Percentiles rank a stretch among this genome's conserved stretches.
These are phyloP conservation scores for Plasmodium sp. DNA, from an alignment of 169 alveolate species.

Conservation along the genomic window DNA sequence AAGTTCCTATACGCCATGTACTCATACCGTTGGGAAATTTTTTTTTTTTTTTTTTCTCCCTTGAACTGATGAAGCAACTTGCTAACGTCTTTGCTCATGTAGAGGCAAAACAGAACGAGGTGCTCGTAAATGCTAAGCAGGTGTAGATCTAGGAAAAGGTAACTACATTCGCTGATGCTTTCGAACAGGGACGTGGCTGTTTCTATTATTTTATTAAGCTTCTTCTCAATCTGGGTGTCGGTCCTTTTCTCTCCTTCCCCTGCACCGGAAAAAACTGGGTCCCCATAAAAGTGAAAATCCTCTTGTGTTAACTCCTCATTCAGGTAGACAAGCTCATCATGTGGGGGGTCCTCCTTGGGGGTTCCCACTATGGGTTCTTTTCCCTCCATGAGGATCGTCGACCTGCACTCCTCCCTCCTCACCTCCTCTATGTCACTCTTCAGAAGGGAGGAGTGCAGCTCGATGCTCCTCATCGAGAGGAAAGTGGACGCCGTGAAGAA, in stretches of 20 bases:
- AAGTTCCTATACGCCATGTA: constrained; percentile 68
- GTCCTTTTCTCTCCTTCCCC: background rate
- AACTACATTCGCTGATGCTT: constrained; percentile 48
- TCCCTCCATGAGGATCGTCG: background rate
- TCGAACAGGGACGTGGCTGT: constrained; percentile 7
- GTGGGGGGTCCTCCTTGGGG: background rate
- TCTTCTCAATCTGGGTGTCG: constrained; percentile 14
- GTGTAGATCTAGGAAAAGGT: constrained; percentile 54
- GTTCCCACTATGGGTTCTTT: background rate
- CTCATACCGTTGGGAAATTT: constrained; percentile 9
- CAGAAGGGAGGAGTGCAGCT: constrained; percentile 17
- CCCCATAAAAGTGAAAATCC: background rate
- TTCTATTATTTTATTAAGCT: constrained; percentile 26
- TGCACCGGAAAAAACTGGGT: background rate
- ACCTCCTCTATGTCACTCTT: constrained; percentile 16
- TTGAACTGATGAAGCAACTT: constrained; percentile 7
- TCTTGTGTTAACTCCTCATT: background rate
- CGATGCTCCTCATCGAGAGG: constrained; percentile 14
- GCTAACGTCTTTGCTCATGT: constrained; percentile 53
- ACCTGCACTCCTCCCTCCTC: background rate
- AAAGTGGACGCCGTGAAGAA: constrained; percentile 29
- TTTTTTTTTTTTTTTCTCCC: constrained; percentile 63
- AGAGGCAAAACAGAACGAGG: constrained; percentile 16
- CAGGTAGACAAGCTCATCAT: background rate
- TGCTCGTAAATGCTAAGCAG: constrained; percentile 48